phyloP scores from a whole-genome alignment of 2,329 filamentous ascomycete species.

The Xylaria sp. region DNA sequence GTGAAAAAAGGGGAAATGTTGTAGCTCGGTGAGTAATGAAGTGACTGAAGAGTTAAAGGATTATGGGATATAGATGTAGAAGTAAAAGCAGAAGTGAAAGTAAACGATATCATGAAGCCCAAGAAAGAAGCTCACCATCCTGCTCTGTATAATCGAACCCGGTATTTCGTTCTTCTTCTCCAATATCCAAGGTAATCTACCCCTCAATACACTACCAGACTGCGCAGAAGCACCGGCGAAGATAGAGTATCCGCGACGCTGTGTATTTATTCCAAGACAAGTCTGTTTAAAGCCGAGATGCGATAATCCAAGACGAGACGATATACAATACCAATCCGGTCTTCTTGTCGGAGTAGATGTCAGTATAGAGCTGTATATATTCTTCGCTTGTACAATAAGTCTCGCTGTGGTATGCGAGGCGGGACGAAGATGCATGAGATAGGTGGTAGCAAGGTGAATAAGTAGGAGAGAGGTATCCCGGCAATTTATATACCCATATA shows the following conservation, averaged over 20 bases:
- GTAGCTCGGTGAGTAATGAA: neutral
- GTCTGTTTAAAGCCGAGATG: no score
- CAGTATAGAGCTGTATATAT: neutral
- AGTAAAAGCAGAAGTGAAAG: no score
- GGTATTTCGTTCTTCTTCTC: neutral
- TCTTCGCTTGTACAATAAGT: neutral
- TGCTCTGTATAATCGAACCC: constrained; percentile 28
- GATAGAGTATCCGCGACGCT: constrained; percentile 3
- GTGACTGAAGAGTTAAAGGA: no score
- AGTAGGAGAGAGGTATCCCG: neutral
- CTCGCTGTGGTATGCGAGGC: constrained; percentile 14
- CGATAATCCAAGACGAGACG: no score
- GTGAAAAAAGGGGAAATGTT: no score
- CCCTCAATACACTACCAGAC: neutral
- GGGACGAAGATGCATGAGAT: constrained; percentile 16
- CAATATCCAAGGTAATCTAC: neutral
- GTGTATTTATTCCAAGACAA: neutral
- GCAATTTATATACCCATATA: neutral
- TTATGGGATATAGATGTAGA: no score
- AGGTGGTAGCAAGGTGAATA: neutral
- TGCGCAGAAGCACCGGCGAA: neutral
- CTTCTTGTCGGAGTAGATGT: neutral
- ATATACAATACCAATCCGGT: neutral
- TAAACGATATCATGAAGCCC: neutral
- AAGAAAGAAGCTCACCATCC: constrained; percentile 42